phyloP scores from a whole-genome alignment of 2,329 filamentous ascomycete genomes.

The Aureobasidium melanogenum region DNA sequence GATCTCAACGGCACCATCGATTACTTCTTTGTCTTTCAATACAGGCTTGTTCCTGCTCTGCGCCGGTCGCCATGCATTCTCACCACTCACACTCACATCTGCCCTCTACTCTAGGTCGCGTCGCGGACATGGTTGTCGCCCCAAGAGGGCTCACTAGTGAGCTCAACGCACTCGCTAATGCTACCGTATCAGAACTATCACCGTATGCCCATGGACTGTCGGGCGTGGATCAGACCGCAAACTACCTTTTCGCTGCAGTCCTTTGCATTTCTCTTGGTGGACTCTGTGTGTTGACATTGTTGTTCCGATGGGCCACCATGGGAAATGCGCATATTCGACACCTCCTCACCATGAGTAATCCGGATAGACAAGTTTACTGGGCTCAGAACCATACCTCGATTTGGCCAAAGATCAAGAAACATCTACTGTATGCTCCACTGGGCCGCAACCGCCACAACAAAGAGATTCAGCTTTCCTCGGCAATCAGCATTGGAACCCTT shows the following conservation, averaged over 20 bases:
- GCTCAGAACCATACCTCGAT: conserved; percentile 34
- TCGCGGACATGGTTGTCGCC: conserved; percentile 6
- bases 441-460: conserved; percentile 68
- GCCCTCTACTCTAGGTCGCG: conserved; percentile 5
- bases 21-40: conserved; percentile 7
- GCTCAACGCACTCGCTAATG: conserved; percentile 14
- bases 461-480: conserved; percentile 59
- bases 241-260: conserved; percentile 39
- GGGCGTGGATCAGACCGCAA: conserved; percentile 39
- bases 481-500: conserved; percentile 65
- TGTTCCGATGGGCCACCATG: conserved; percentile 35
- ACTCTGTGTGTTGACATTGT: conserved; percentile 29
- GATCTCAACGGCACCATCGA: conserved; percentile 1
- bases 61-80: conserved; percentile 16
- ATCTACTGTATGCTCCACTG: conserved; percentile 62
- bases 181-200: conserved; percentile 9
- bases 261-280: conserved; percentile 30
- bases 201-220: conserved; percentile 34
- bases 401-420: conserved; percentile 54
- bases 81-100: conserved; percentile 14
- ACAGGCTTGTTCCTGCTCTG: conserved; percentile 1
- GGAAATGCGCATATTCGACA: conserved; percentile 36
- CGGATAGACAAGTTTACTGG: conserved; percentile 37
- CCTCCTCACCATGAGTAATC: conserved; percentile 35
- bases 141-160: conserved; percentile 9